Evolutionary conservation across 2,329 filamentous ascomycete species (phyloP), one percentile per base, ranked within the genome.

Genomic region (Penicillium fuscoglaucum): DNA sequence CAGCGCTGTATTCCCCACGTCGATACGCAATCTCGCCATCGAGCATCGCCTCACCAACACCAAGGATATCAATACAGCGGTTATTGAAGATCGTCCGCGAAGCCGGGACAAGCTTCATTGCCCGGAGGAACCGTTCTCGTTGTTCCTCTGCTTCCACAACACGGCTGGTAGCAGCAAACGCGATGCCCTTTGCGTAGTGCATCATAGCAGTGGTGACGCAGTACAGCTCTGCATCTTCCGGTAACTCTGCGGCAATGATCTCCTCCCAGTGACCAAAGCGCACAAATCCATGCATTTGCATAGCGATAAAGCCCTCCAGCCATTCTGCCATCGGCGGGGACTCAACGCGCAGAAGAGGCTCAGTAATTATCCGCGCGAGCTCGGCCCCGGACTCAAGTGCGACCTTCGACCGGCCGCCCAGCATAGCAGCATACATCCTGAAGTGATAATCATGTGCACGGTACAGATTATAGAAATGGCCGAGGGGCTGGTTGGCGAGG

Each of bases 401-500:
- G 6, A 87, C 77, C 29, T 77, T 71, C 0, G 80, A 88, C 68
- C 88, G 84, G 0, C 86, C 90, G 0, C 87, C 83, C 61, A 93
- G 87, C 89, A 93, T 90, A 56, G 89, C 89, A 0, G 87, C 87
- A 68, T 93, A 93, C 52, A 92, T 83, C 1, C 84, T 82, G 67
- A 90, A 92, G 67, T 93, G 90, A 65, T 87, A 87, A 68, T 93
- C 80, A 70, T 93, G 90, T 28, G 84, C 83, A 7, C 89, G 83
- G 70, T 93, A 93, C 4, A 92, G 80, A 0, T 87, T 88, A 75
- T 93, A 93, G 69, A 93, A 92, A 70, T 90, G 89, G 6, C 71
- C 65, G 1, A 84, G 77, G 0, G 88, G 86, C 7, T 83, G 79
- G 6, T 80, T 78, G 0, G 76, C 73, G 2, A 90, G 79, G 68